phyloP scores from a whole-genome alignment of 164 flowering plant genomes.

The Kingdonia uniflora region DNA sequence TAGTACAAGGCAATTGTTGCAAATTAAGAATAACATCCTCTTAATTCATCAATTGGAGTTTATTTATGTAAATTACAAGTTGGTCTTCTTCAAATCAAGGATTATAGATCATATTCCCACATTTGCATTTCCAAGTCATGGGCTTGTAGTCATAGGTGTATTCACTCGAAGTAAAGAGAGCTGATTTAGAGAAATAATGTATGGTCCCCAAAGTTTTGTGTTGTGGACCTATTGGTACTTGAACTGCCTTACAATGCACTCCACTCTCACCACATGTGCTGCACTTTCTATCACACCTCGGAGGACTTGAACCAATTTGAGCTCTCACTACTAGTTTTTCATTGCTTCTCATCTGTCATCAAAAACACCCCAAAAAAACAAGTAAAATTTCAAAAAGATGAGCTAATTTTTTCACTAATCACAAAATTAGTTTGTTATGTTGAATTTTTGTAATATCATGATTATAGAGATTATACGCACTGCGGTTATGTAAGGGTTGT shows the following conservation, averaged over 20 bases:
- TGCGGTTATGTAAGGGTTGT: too few species aligned
- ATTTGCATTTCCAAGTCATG: constrained; percentile 78
- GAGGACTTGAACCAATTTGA: constrained; percentile 43
- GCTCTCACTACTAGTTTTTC: constrained; percentile 14
- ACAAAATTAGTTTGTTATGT: too few species aligned
- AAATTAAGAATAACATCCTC: too few species aligned
- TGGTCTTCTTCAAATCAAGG: constrained; percentile 20
- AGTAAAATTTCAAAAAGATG: too few species aligned
- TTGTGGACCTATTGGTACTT: constrained; percentile 49
- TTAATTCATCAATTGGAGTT: too few species aligned
- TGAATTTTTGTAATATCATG: too few species aligned
- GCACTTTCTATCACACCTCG: constrained; percentile 52
- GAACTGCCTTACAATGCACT: constrained; percentile 50
- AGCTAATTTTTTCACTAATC: too few species aligned
- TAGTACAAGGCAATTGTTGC: too few species aligned
- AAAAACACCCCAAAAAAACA: too few species aligned
- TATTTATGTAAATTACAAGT: too few species aligned
- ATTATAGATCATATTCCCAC: constrained; percentile 51
- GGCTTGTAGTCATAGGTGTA: constrained; percentile 66
- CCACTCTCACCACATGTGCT: constrained; percentile 21
- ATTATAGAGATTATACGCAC: too few species aligned
- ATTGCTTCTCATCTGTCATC: constrained; percentile 11
- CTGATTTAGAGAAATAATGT: constrained; percentile 10
- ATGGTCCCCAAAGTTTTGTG: constrained; percentile 7
- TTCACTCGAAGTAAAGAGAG: constrained; percentile 44